Evolutionary conservation across 176 grass and related monocot species (phyloP).

Genomic region (Ananas comosus): DNA sequence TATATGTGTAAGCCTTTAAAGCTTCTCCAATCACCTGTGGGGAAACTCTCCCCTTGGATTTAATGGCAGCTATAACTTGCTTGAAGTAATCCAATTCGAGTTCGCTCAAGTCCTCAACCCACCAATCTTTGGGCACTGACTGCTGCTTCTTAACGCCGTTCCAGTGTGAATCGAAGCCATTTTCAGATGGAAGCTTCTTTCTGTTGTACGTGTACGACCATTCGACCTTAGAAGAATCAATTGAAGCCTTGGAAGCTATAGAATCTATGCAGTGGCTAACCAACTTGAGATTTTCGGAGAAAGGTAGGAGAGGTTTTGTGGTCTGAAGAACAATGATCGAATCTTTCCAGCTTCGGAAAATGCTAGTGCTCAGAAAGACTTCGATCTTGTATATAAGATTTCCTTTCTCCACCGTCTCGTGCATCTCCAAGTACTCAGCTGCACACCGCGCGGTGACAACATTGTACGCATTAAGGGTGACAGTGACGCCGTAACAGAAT

Average conservation of each 20-base stretch:
- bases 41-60: slow-evolving; percentile 48
- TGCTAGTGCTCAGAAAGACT: slow-evolving; percentile 71
- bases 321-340: slow-evolving; percentile 91
- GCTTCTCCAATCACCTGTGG: slow-evolving; percentile 70
- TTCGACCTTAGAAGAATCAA: slow-evolving; percentile 74
- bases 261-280: slow-evolving; percentile 83
- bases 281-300: slow-evolving; percentile 85
- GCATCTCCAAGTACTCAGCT: slow-evolving; percentile 89
- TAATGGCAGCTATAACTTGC: slow-evolving; percentile 64
- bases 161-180: slow-evolving; percentile 48
- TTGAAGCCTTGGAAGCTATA: slow-evolving; percentile 75
- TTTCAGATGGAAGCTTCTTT: slow-evolving; percentile 69
- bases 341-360: slow-evolving; percentile 91
- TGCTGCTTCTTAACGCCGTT: slow-evolving; percentile 61
- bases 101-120: slow-evolving; percentile 80
- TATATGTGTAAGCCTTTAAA: slow-evolving; percentile 87
- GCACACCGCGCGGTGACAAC: slow-evolving; percentile 71
- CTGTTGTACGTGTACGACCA: slow-evolving; percentile 91
- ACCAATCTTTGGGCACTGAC: slow-evolving; percentile 89
- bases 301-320: slow-evolving; percentile 74
- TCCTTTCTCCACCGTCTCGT: slow-evolving; percentile 80
- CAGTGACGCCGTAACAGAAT: slow-evolving; percentile 75
- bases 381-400: slow-evolving; percentile 98
- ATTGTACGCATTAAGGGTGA: slow-evolving; percentile 94
- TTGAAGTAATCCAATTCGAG: slow-evolving; percentile 73